Evolutionary conservation across 306 rosid genomes (phyloP).

Genomic region (Albizia julibrissin): DNA sequence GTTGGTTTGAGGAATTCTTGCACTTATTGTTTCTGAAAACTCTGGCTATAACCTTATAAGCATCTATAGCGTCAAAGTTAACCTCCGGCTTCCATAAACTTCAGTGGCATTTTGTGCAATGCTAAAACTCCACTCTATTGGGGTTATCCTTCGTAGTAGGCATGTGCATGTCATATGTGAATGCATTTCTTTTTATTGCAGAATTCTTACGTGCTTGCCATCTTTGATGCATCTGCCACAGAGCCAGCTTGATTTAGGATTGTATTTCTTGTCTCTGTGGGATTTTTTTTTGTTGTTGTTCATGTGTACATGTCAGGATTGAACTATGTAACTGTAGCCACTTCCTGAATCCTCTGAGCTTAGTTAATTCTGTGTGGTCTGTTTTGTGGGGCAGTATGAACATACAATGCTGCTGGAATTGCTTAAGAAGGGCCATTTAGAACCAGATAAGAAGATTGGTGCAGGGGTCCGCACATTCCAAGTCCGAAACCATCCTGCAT

Average conservation of each 20-base stretch:
- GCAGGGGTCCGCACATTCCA: conserved; percentile 69
- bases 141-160: neutral
- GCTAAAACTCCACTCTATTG: neutral
- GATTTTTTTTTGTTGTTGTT: neutral
- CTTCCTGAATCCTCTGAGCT: neutral
- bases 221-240: neutral
- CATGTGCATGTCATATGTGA: neutral
- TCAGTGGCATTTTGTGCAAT: neutral
- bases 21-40: neutral
- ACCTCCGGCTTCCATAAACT: neutral
- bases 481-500: conserved; percentile 72
- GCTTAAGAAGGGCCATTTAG: conserved; percentile 84
- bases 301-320: neutral
- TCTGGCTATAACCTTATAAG: neutral
- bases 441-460: conserved; percentile 76
- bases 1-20: neutral
- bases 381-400: conserved; percentile 69
- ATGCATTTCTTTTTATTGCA: neutral
- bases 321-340: conserved; percentile 11
- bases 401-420: conserved; percentile 72
- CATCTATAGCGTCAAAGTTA: neutral
- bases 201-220: neutral
- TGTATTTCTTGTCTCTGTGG: neutral
- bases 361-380: conserved; percentile 13
- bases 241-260: neutral